A percentile compares a stretch with the other conserved stretches of the same genome.
Conservation (phyloP, 257 asterid species). For the Lycium barbarum region DNA sequence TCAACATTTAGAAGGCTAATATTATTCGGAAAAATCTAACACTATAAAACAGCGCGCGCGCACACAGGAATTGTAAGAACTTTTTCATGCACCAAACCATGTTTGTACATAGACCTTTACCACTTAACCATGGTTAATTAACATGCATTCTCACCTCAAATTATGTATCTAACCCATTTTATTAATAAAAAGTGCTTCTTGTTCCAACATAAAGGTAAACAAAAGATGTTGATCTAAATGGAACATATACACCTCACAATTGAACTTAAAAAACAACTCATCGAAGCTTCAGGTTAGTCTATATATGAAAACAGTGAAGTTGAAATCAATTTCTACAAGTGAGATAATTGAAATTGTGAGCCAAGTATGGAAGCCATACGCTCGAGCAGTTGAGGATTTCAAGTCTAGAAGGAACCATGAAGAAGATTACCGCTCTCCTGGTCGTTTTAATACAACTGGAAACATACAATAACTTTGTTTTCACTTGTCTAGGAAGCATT, state of each 20-base stretch:
- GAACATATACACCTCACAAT: not conserved
- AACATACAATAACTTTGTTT: slow-evolving; percentile 25
- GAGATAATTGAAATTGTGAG: not conserved
- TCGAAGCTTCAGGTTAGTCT: not conserved
- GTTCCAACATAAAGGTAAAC: not conserved
- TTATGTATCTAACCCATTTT: not conserved
- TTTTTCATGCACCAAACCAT: too few species aligned
- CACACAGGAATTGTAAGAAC: too few species aligned
- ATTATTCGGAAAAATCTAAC: too few species aligned
- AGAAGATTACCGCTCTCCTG: slow-evolving; percentile 18
- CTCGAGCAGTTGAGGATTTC: not conserved
- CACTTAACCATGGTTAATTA: not conserved
- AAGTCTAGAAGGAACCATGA: slow-evolving; percentile 17
- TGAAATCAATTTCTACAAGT: not conserved
- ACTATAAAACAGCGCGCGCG: too few species aligned
- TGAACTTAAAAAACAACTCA: not conserved
- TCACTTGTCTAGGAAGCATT: slow-evolving; percentile 21
- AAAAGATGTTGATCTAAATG: not conserved
- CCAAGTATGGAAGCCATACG: not conserved
- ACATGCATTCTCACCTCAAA: not conserved
- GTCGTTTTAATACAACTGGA: slow-evolving; percentile 13
- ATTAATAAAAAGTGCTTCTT: not conserved
- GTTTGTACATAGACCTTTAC: too few species aligned
- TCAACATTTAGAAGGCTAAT: too few species aligned
- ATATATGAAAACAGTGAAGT: not conserved